Evolutionary conservation across 805 yeast genomes (phyloP).

Genomic region (Hanseniaspora clermontiae): DNA sequence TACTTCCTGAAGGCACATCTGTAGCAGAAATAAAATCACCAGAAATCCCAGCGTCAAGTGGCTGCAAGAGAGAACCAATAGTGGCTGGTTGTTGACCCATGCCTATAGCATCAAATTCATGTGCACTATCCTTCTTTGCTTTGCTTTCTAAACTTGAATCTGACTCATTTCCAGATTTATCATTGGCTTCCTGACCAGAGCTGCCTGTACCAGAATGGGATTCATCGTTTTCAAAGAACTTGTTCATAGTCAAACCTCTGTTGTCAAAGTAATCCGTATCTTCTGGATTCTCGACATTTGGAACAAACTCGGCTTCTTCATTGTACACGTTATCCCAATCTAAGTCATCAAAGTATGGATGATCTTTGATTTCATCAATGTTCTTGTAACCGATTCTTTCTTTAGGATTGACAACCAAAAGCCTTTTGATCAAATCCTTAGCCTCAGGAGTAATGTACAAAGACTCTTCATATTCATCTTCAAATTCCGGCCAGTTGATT

Average conservation of each 20-base stretch:
- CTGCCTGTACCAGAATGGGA: constrained; percentile 26
- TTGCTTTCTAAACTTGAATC: neutral
- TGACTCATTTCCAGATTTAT: neutral
- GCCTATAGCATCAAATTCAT: no score
- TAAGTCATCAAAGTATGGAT: constrained; percentile 60
- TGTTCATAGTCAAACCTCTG: constrained; percentile 67
- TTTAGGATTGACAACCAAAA: constrained; percentile 52
- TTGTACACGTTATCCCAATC: constrained; percentile 63
- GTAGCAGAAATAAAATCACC: neutral
- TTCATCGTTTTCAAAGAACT: constrained; percentile 36
- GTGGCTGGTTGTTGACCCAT: constrained; percentile 1
- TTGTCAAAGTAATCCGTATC: constrained; percentile 82
- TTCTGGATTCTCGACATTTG: constrained; percentile 64
- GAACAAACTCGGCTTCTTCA: constrained; percentile 73
- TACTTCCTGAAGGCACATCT: neutral
- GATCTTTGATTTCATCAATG: constrained; percentile 62
- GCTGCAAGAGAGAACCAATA: constrained; percentile 3
- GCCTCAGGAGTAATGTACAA: constrained; percentile 52
- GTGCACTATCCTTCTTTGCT: neutral
- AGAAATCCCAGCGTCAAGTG: neutral
- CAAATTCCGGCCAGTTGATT: constrained; percentile 73
- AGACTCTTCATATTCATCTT: constrained; percentile 39
- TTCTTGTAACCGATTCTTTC: constrained; percentile 69
- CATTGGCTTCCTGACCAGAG: constrained; percentile 14
- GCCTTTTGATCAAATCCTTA: constrained; percentile 52